Evolutionary conservation across 169 alveolate genomes (phyloP).

Genomic region (Theileria orientalis): DNA sequence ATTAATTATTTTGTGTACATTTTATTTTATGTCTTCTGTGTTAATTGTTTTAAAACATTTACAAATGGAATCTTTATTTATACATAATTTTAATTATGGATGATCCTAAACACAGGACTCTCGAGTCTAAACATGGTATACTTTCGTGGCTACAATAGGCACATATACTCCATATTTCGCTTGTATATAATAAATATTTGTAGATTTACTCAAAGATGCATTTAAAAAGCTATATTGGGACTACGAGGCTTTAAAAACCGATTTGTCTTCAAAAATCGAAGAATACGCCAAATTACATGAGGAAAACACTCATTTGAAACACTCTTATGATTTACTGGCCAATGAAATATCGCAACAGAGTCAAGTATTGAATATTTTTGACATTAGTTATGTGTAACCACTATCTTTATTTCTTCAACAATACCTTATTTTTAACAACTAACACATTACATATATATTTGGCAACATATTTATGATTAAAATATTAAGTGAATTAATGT

Average conservation of each 20-base stretch:
- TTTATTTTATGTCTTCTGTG: no score
- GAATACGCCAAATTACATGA: slow-evolving; percentile 42
- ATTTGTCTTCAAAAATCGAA: slow-evolving; percentile 26
- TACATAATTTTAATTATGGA: not conserved
- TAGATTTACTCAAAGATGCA: slow-evolving; percentile 52
- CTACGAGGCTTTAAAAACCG: slow-evolving; percentile 33
- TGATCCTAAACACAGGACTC: slow-evolving; percentile 47
- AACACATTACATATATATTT: no score
- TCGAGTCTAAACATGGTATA: slow-evolving; percentile 45
- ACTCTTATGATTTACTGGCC: slow-evolving; percentile 40
- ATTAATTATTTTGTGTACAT: not conserved
- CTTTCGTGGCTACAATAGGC: not conserved
- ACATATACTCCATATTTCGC: not conserved
- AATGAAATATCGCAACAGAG: slow-evolving; percentile 12
- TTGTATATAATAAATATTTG: not conserved
- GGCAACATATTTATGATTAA: no score
- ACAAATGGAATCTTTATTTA: not conserved
- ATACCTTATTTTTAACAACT: no score
- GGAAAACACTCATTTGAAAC: slow-evolving; percentile 42
- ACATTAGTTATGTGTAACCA: not conserved
- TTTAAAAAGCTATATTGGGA: slow-evolving; percentile 46
- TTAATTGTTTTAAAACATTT: no score
- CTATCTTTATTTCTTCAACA: no score
- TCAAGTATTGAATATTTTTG: not conserved
- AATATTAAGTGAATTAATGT: not conserved